Base-by-base conservation (phyloP, 768 basidiomycete genomes). In the Amanita pallidorosea region DNA sequence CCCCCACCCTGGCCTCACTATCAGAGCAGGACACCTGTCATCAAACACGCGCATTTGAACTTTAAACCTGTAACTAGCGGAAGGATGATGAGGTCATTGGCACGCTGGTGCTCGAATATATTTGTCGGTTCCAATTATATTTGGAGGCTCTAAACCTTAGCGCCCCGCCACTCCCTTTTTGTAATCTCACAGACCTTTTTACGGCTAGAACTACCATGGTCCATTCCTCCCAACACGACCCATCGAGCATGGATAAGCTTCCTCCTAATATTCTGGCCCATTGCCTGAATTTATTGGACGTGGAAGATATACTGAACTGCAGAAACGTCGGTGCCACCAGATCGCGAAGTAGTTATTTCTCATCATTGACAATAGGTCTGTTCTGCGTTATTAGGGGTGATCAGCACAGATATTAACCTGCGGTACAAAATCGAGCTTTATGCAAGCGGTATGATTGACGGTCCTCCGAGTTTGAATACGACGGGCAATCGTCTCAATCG, bases 391-490 rank as follows among this genome's bases (percentile, higher is more conserved):
- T 37, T 31, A 11, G 23, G 25, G 6, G 23, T 20, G 36, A 23
- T 49, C 36, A 37, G 41, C 37, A 18, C 37, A n/a, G 47, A 49
- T 38, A 45, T 57, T 37, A 17, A 47, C 5, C 45, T 57, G 36
- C 45, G 49, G 48, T 57, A 57, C 44, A 51, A 43, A 17, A 53
- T 55, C 40, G 56, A 57, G 36, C 54, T 57, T 15, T 51, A 52
- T 45, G 47, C 54, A 20, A 44, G 35, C 13, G 33, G 51, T 33
- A 49, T 53, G 17, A 17, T 55, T 25, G 52, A 57, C 33, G 54
- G 54, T 22, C 42, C 40, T 17, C 25, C 34, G 9, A 45, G 44
- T 27, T 15, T 41, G 17, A 13, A 45, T 2, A 8, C 42, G 13
- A 36, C 45, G 18, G 43, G 43, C 17, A 34, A 43, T 8, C 56